Base-by-base conservation (phyloP, 2,329 filamentous ascomycete genomes). In the Penicillium thymicola region DNA sequence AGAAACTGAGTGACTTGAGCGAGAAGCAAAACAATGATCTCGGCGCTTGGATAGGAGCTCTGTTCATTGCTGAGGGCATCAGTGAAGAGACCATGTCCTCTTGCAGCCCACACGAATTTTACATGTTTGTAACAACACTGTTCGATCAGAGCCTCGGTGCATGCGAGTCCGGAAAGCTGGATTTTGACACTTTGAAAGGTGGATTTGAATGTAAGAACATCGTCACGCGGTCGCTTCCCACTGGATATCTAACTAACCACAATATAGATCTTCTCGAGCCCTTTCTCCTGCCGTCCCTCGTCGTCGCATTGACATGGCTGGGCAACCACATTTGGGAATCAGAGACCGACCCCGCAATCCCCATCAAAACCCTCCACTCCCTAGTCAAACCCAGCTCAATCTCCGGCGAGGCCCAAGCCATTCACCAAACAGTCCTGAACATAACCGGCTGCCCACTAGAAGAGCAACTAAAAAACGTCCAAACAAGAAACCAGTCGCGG, bases 51-150 rank as follows among this genome's bases (percentile, higher is more conserved):
- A 79, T 87, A 32, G 80, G 79, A 44, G 84, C 82, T 4, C 73
- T 88, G 3, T 87, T 84, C 60, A 81, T 85, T 38, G 82, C 83
- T 2, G 84, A 87, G 67, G 82, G 82, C 0, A 84, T 87, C 40
- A 83, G 79, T 52, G 85, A 88, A 62, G 85, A 88, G 57, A 80
- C 85, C 3, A 85, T 86, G 77, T 82, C 83, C 23, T 79, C 81
- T 13, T 87, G 85, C 68, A 84, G 82, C 40, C 85, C 85, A 2
- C 84, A 86, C 51, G 82, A 86, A 40, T 87, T 87, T 59, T 87
- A 87, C 63, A 69, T 83, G 25, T 78, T 87, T 18, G 83, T 86
- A 1, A 79, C 84, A 7, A 86, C 83, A 0, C 72, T 88, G 1
- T 85, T 87, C 59, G 79, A 80, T 55, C 85, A 87, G 66, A 86